Evolutionary conservation across 306 rosid species (phyloP).

Genomic region (Quercus variabilis): DNA sequence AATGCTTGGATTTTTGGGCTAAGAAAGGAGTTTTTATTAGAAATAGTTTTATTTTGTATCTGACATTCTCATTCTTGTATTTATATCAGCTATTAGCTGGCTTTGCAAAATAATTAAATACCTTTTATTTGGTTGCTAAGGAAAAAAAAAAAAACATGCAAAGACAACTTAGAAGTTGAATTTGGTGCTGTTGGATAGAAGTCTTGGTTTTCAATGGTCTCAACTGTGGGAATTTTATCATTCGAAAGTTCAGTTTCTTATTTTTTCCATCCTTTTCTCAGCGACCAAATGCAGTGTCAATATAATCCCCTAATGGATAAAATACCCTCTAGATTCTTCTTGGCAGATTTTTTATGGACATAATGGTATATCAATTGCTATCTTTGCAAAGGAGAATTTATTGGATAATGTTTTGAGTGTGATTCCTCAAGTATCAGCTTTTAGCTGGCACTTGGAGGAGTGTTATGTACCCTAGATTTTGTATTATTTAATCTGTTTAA

Average conservation of each 20-base stretch:
- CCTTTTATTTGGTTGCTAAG: neutral
- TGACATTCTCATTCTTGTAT: too few relatives aligned
- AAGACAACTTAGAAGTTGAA: neutral
- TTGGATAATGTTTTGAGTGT: constrained; percentile 81
- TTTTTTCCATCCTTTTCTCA: constrained; percentile 31
- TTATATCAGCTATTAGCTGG: too few relatives aligned
- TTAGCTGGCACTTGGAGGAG: too few relatives aligned
- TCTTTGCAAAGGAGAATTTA: constrained; percentile 76
- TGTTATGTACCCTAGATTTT: too few relatives aligned
- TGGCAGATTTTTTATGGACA: constrained; percentile 93
- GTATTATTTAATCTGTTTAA: too few relatives aligned
- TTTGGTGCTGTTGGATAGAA: constrained; percentile 9
- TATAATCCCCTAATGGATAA: constrained; percentile 5
- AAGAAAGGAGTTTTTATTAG: too few relatives aligned
- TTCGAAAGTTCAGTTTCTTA: constrained; percentile 10
- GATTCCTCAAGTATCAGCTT: too few relatives aligned
- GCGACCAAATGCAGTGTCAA: constrained; percentile 15
- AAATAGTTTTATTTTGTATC: too few relatives aligned
- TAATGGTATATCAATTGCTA: constrained; percentile 89
- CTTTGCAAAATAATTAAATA: neutral
- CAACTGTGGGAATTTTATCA: neutral
- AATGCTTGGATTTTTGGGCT: too few relatives aligned
- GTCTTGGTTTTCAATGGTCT: neutral
- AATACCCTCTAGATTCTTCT: constrained; percentile 36
- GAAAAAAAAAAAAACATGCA: neutral